phyloP scores from a whole-genome alignment of 1,284 basidiomycete genomes.

The Leccinum huronense region DNA sequence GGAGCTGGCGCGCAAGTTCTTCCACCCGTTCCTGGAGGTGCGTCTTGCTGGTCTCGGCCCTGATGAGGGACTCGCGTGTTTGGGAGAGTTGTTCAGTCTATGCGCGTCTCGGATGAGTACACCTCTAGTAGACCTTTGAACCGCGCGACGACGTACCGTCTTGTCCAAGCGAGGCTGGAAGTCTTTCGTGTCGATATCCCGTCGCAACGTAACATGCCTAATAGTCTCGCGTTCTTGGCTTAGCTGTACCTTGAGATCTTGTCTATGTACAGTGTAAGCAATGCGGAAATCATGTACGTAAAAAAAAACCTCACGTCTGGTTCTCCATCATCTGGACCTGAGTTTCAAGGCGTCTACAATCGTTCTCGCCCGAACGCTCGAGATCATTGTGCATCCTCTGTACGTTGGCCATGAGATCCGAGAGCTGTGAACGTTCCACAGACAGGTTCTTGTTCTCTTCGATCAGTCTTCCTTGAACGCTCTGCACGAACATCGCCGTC shows the following conservation, averaged over 20 bases:
- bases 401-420: conserved; percentile 84
- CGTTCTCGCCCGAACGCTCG: conserved; percentile 79
- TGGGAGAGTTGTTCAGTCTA: conserved; percentile 62
- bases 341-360: conserved; percentile 74
- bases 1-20: conserved; percentile 67
- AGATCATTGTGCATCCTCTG: conserved; percentile 88
- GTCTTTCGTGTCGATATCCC: conserved; percentile 79
- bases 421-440: conserved; percentile 79
- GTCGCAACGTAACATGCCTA: conserved; percentile 70
- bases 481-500: conserved; percentile 40
- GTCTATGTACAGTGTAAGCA: conserved; percentile 40
- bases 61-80: conserved; percentile 70
- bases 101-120: conserved; percentile 32
- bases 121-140: neutral
- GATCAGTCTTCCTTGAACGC: conserved; percentile 72
- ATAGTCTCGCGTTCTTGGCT: conserved; percentile 77
- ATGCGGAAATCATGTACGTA: neutral
- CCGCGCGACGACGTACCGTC: conserved; percentile 48
- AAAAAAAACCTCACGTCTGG: conserved; percentile 58
- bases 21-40: conserved; percentile 79
- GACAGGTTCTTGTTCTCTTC: conserved; percentile 82
- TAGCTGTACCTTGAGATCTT: conserved; percentile 73
- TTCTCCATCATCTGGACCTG: conserved; percentile 76
- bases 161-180: conserved; percentile 73
- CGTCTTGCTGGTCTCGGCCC: conserved; percentile 76